Conservation (phyloP, 2,329 filamentous ascomycete genomes). For the Thielaviopsis populi region DNA sequence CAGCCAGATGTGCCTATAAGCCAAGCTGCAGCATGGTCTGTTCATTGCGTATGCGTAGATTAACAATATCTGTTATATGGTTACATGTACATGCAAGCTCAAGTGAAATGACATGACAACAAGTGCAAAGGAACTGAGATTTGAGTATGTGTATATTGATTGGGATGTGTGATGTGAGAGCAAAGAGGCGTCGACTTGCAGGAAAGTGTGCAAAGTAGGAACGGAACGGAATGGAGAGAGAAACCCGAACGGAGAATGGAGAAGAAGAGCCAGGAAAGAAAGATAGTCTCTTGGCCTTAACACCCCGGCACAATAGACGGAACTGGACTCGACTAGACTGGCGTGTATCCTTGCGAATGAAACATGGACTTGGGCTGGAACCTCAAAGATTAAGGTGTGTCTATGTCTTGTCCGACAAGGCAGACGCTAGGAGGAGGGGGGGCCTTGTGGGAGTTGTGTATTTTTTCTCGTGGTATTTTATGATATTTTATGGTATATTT, state of each 20-base stretch:
- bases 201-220: background rate
- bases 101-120: background rate
- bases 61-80: background rate
- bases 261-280: background rate
- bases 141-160: no score
- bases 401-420: background rate
- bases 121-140: background rate
- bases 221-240: background rate
- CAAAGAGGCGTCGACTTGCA: background rate
- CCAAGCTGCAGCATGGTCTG: conserved; percentile 1
- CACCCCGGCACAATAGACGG: background rate
- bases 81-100: background rate
- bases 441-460: background rate
- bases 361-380: conserved; percentile 9
- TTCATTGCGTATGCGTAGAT: background rate
- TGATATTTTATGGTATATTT: background rate
- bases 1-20: background rate
- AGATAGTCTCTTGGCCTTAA: background rate
- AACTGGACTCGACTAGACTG: conserved; percentile 5
- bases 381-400: conserved; percentile 1
- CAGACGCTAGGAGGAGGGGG: no score
- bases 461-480: background rate
- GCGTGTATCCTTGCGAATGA: background rate
- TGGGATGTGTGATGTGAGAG: background rate
- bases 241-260: background rate